These are phyloP conservation scores for Puccinia novopanici DNA, from an alignment of 1,284 basidiomycete species.

Conservation along the genomic window DNA sequence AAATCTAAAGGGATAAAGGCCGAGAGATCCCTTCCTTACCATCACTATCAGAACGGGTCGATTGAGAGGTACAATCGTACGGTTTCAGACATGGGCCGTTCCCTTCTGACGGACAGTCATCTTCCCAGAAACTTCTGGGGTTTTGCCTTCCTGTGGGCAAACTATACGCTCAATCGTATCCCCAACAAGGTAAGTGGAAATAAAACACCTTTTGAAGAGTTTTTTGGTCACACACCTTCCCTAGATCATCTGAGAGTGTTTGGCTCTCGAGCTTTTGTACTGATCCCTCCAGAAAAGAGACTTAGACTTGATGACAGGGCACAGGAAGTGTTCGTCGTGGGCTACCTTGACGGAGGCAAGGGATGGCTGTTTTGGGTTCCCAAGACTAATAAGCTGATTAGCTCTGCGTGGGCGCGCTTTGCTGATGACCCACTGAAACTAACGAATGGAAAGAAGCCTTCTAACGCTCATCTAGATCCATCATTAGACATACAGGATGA, in stretches of 20 bases:
- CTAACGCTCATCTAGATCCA: not conserved
- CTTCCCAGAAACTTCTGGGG: not conserved
- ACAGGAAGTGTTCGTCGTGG: not conserved
- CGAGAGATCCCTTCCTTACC: slow-evolving; percentile 6
- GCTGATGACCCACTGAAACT: not conserved
- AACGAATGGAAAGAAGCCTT: not conserved
- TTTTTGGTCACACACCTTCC: not conserved
- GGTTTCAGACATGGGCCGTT: not conserved
- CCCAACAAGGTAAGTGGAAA: slow-evolving; percentile 2
- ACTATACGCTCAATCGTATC: not conserved
- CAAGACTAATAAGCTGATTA: not conserved
- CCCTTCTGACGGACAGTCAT: not conserved
- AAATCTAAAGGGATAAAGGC: slow-evolving; percentile 19
- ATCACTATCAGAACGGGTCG: slow-evolving; percentile 9
- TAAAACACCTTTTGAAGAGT: no score
- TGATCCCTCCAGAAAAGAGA: not conserved
- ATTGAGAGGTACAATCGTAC: slow-evolving; percentile 2
- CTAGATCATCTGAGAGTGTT: not conserved
- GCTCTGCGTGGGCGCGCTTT: not conserved
- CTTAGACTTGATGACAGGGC: not conserved
- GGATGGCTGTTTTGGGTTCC: slow-evolving; percentile 37
- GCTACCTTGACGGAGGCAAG: slow-evolving; percentile 12
- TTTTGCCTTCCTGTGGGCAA: no score
- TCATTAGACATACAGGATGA: not conserved
- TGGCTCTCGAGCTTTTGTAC: slow-evolving; percentile 4